Conservation (phyloP, 305 asterid species). For the Fraxinus angustifolia region DNA sequence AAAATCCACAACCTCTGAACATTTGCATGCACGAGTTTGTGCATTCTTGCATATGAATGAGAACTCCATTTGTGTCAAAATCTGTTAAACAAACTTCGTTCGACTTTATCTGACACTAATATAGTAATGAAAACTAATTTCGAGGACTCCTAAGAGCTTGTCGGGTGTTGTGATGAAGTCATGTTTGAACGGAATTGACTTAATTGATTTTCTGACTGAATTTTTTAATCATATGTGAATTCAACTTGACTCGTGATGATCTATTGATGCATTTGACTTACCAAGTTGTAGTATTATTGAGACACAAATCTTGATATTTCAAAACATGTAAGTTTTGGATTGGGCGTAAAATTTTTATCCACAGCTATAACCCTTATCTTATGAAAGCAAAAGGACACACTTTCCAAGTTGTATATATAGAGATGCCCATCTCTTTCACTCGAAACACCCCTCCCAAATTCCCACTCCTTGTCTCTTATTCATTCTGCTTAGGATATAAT, state of each 20-base stretch:
- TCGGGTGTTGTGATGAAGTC: not conserved
- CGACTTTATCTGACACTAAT: not conserved
- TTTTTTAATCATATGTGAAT: not conserved
- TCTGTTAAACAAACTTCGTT: not conserved
- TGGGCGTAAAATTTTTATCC: not conserved
- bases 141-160: not conserved
- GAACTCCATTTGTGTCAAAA: not conserved
- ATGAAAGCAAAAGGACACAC: conserved; percentile 29
- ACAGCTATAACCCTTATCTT: not conserved
- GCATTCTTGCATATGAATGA: not conserved
- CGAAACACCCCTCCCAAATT: conserved; percentile 17
- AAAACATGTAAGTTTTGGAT: not conserved
- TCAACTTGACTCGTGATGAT: not conserved
- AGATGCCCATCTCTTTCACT: not conserved
- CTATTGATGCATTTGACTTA: not conserved
- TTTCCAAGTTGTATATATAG: conserved; percentile 27
- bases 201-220: not conserved
- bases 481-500: not conserved
- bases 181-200: too few relatives aligned
- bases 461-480: not conserved
- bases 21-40: not conserved
- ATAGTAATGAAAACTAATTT: not conserved
- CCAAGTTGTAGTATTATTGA: not conserved
- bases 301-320: not conserved
- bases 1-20: not conserved